These are phyloP conservation scores for Orobanche coerulescens DNA, from an alignment of 257 asterid genomes.

Conservation along the genomic window DNA sequence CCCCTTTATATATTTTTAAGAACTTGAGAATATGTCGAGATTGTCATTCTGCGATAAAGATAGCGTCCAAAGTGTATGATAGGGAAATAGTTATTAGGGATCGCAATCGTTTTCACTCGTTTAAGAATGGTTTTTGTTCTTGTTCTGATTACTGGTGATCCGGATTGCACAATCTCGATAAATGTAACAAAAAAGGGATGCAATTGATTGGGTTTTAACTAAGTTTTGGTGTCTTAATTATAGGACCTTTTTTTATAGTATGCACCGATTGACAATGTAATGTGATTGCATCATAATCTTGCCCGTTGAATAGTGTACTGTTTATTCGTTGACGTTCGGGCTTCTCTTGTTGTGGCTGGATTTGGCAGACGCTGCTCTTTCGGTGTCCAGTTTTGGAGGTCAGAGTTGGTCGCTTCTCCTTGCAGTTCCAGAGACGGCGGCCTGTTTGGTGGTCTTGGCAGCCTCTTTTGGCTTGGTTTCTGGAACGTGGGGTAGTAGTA, in stretches of 20 bases:
- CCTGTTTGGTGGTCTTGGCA: no score
- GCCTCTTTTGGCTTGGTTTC: no score
- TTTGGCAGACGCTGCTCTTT: no score
- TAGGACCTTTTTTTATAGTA: neutral
- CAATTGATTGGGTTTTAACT: neutral
- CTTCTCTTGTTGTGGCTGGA: no score
- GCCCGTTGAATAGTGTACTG: neutral
- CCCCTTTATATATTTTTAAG: constrained; percentile 46
- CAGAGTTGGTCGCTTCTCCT: no score
- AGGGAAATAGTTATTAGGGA: constrained; percentile 58
- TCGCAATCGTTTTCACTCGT: constrained; percentile 50
- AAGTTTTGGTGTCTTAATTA: neutral
- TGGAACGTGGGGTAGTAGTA: no score
- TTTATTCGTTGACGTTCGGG: no score
- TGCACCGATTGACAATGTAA: neutral
- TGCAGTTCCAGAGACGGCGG: no score
- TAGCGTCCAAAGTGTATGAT: constrained; percentile 35
- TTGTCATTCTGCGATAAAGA: constrained; percentile 61
- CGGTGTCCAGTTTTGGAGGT: no score
- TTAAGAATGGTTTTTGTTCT: constrained; percentile 39
- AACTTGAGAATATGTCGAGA: constrained; percentile 52
- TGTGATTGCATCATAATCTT: neutral
- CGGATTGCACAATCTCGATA: neutral
- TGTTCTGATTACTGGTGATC: constrained; percentile 39
- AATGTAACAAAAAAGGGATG: neutral